Percentiles rank a stretch among this genome's conserved stretches.
These are phyloP conservation scores for Colletotrichum aenigma DNA, from an alignment of 2,329 filamentous ascomycete genomes.

Conservation along the genomic window DNA sequence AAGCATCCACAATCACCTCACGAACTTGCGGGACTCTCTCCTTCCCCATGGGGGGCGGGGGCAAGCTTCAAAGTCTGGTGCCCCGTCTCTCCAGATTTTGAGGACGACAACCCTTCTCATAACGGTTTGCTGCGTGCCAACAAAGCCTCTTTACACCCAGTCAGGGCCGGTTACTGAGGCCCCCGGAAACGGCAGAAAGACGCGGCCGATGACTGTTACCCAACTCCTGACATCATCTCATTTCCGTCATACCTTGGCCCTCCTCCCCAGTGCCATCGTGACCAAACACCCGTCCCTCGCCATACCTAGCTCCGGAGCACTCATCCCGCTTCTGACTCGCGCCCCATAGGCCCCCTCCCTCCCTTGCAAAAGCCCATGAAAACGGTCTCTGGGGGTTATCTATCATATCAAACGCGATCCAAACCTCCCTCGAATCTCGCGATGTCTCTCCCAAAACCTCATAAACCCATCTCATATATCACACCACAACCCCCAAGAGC, in stretches of 20 bases:
- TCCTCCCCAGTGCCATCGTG: neutral
- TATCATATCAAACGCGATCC: neutral
- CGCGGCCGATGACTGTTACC: accelerated
- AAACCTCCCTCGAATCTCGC: accelerated
- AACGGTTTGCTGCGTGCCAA: neutral
- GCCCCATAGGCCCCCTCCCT: neutral
- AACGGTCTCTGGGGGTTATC: neutral
- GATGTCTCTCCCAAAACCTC: neutral
- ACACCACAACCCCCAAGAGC: neutral
- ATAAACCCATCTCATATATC: neutral
- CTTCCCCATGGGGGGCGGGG: slow-evolving; percentile 17
- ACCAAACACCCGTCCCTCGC: neutral
- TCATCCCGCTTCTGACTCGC: neutral
- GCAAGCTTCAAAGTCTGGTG: too few species aligned
- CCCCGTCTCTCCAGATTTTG: neutral
- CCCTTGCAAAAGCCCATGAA: neutral
- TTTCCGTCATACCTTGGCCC: neutral
- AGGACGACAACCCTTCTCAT: neutral
- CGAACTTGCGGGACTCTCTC: slow-evolving; percentile 9
- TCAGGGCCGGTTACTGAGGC: accelerated
- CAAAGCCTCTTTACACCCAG: accelerated
- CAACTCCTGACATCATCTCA: neutral
- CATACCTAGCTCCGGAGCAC: neutral
- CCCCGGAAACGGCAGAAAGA: accelerated
- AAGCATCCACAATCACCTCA: slow-evolving; percentile 11